Evolutionary conservation across 148 eudicot genomes (phyloP), one percentile per base, ranked within the genome.

Genomic region (Selenicereus undatus): DNA sequence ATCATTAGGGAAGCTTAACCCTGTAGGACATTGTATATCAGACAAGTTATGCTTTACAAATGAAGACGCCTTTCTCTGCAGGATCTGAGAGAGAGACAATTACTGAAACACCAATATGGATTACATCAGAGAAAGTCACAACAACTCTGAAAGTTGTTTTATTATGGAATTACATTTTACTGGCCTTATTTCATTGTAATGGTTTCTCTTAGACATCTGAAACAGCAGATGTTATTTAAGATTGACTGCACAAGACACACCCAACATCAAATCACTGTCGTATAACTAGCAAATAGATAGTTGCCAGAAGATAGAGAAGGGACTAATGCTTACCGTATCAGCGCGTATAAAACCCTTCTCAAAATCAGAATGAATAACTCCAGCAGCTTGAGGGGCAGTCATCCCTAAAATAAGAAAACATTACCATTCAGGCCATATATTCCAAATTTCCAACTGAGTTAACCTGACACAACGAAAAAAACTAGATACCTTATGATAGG

Each of bases 331-430:
- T 85, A 95, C 99, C 89, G 99, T 96, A 91, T 96, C 99, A 80
- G 99, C 99, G 84, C 99, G 90, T 80, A 95, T 95, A 82, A 93
- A 96, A 79, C 99, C 99, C 82, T 91, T 96, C 86, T 96, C 98
- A 83, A 96, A 96, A 86, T 96, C 99, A n/a, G 99, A 91, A 89
- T 96, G 99, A 76, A 96, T 96, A 78, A 96, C 98, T 73, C 98
- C 99, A 87, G 99, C 99, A 80, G 99, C 99, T 91, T 96, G 98
- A 83, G 98, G 99, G 84, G 98, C 99, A 75, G 99, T 93, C 99
- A 93, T 93, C 82, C 99, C 99, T 96, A 74, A 45, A 70, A 72
- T 65, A 73, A 76, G 30, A 78, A 48, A 80, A 62, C 72, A 54
- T 18, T 54, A 48, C 26, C 30, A 58, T 18, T 74, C 24, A 71